A percentile compares a stretch with the other conserved stretches of the same genome.
Conservation (phyloP, 2,329 filamentous ascomycete genomes). For the Monosporascus sp. region DNA sequence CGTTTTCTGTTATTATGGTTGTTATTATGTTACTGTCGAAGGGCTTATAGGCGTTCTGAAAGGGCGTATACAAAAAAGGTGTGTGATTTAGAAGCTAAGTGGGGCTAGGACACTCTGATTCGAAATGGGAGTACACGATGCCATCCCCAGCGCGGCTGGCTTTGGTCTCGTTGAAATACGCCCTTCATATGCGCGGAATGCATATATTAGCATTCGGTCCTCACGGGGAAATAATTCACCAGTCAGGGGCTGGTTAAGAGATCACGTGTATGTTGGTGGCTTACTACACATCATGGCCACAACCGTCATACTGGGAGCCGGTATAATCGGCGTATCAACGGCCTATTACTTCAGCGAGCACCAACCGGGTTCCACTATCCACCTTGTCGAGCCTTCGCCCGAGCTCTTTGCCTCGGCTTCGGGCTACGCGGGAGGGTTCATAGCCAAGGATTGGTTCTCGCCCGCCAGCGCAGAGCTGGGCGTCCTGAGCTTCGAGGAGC, state of each 20-base stretch:
- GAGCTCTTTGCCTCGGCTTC: constrained; percentile 68
- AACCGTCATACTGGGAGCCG: constrained; percentile 63
- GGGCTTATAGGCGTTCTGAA: too few species aligned
- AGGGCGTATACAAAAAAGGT: too few species aligned
- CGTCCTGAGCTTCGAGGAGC: constrained; percentile 63
- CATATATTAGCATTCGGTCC: too few species aligned
- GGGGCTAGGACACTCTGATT: too few species aligned
- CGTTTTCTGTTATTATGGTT: too few species aligned
- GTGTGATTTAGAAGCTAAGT: too few species aligned
- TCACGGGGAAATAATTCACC: background rate
- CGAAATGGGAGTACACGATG: too few species aligned
- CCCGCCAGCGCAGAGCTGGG: constrained; percentile 53
- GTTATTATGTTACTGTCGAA: too few species aligned
- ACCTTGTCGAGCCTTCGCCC: constrained; percentile 40
- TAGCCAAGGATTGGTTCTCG: constrained; percentile 68
- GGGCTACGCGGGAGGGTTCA: constrained; percentile 67
- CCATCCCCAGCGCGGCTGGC: too few species aligned
- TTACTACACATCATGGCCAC: constrained; percentile 31
- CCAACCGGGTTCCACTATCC: constrained; percentile 36
- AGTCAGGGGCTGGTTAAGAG: background rate
- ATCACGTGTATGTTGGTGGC: background rate
- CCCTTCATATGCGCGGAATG: constrained; percentile 2
- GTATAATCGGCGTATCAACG: constrained; percentile 64
- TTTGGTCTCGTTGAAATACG: too few species aligned
- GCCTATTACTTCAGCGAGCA: constrained; percentile 64